phyloP scores from a whole-genome alignment of 257 asterid species.

The Solanum tacnaense region DNA sequence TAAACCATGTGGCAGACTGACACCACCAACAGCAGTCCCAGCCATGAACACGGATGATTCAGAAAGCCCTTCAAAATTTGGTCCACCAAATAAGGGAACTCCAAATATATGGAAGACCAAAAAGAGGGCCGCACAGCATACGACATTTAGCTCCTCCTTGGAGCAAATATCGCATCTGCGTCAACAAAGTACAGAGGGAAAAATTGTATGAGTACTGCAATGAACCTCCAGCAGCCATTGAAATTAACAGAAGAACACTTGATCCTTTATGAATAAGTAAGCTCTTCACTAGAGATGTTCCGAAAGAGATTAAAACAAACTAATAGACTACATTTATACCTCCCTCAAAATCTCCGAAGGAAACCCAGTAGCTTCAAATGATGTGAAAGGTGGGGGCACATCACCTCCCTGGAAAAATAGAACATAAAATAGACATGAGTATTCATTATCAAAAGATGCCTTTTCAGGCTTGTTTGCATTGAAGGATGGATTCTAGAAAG shows the following conservation, averaged over 20 bases:
- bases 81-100: constrained; percentile 70
- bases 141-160: constrained; percentile 96
- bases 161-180: constrained; percentile 99
- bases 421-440: background rate
- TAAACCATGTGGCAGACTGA: constrained; percentile 67
- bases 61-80: constrained; percentile 77
- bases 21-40: constrained; percentile 67
- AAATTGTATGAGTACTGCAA: constrained; percentile 31
- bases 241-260: constrained; percentile 5
- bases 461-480: background rate
- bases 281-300: background rate
- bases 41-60: constrained; percentile 65
- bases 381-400: constrained; percentile 68
- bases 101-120: constrained; percentile 69
- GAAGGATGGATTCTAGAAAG: background rate
- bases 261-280: background rate
- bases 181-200: constrained; percentile 57
- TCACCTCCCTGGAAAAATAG: constrained; percentile 55
- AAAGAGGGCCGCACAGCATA: constrained; percentile 65
- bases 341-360: constrained; percentile 84
- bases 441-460: background rate
- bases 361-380: constrained; percentile 73
- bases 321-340: constrained; percentile 33
- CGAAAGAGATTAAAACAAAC: background rate
- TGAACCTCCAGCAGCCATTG: constrained; percentile 36